These are phyloP conservation scores for Leucogyrophana mollusca DNA, from an alignment of 768 basidiomycete genomes.

Conservation along the genomic window DNA sequence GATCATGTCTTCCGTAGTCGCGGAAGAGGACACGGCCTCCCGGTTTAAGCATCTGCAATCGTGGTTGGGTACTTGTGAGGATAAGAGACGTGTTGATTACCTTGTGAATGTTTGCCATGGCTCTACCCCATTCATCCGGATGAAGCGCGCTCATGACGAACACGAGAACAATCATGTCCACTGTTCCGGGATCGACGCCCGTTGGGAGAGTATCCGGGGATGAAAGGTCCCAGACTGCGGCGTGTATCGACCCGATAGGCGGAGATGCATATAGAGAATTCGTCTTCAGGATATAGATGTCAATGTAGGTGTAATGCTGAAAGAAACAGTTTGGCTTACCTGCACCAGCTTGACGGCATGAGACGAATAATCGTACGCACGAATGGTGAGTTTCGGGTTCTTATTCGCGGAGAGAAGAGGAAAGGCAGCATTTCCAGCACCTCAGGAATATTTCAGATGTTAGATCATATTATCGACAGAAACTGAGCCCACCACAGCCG, in stretches of 20 bases:
- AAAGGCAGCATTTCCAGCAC: slow-evolving; percentile 94
- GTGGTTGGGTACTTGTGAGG: slow-evolving; percentile 1
- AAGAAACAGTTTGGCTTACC: slow-evolving; percentile 41
- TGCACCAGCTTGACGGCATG: slow-evolving; percentile 90
- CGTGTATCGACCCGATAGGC: slow-evolving; percentile 66
- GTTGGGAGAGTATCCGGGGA: slow-evolving; percentile 59
- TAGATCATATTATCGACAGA: not conserved
- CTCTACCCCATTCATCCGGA: slow-evolving; percentile 86
- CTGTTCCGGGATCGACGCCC: slow-evolving; percentile 60
- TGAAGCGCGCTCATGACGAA: slow-evolving; percentile 94
- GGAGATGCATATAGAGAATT: slow-evolving; percentile 70
- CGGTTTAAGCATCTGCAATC: slow-evolving; percentile 80
- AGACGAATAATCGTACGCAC: slow-evolving; percentile 88
- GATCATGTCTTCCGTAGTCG: slow-evolving; percentile 94
- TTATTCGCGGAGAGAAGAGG: slow-evolving; percentile 81
- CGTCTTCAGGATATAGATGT: slow-evolving; percentile 39
- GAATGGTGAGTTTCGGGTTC: slow-evolving; percentile 72
- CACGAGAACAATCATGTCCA: slow-evolving; percentile 89
- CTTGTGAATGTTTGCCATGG: slow-evolving; percentile 75
- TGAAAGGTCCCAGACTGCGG: slow-evolving; percentile 91
- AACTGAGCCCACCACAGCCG: slow-evolving; percentile 69
- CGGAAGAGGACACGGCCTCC: slow-evolving; percentile 82
- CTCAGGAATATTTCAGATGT: slow-evolving; percentile 33
- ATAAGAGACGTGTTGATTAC: slow-evolving; percentile 36
- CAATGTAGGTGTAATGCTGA: not conserved